Conservation (phyloP, 2,329 filamentous ascomycete species). For the Phyllosticta capitalensis region DNA sequence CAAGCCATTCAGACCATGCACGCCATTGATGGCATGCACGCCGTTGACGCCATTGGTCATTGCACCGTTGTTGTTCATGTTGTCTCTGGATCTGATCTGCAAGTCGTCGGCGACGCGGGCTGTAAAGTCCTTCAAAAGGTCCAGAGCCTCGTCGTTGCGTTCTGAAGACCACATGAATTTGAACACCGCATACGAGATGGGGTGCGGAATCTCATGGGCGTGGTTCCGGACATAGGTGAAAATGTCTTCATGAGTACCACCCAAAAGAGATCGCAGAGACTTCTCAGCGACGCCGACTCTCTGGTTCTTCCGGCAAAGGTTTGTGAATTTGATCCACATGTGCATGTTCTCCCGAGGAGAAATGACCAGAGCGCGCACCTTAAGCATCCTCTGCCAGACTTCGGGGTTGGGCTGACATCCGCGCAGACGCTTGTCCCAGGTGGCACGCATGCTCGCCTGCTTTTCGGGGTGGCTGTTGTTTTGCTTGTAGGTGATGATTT, state of each 20-base stretch:
- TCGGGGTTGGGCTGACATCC: constrained; percentile 96
- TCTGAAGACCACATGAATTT: constrained; percentile 88
- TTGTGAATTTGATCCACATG: constrained; percentile 99
- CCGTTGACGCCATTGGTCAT: constrained; percentile 37
- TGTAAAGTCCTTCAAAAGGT: constrained; percentile 54
- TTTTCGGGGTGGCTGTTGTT: constrained; percentile 69
- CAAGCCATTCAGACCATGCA: constrained; percentile 30
- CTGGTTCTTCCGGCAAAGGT: constrained; percentile 92
- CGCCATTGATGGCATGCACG: constrained; percentile 37
- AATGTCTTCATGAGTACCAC: constrained; percentile 49
- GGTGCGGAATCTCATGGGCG: constrained; percentile 49
- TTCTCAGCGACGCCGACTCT: constrained; percentile 93
- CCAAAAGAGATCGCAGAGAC: constrained; percentile 83
- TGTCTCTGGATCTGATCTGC: constrained; percentile 26
- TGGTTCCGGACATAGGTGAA: constrained; percentile 27
- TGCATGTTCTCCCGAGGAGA: constrained; percentile 88
- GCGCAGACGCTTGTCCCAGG: constrained; percentile 91
- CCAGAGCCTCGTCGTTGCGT: constrained; percentile 34
- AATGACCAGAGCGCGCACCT: constrained; percentile 85
- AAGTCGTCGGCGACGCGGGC: constrained; percentile 51
- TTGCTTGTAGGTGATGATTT: constrained; percentile 97
- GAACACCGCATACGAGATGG: constrained; percentile 90
- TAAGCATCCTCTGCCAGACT: constrained; percentile 97
- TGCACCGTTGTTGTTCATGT: constrained; percentile 27
- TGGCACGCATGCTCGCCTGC: constrained; percentile 80